A percentile compares a stretch with the other conserved stretches of the same genome.
These are phyloP conservation scores for Citrus australasica DNA, from an alignment of 345 rosid species.

Conservation along the genomic window DNA sequence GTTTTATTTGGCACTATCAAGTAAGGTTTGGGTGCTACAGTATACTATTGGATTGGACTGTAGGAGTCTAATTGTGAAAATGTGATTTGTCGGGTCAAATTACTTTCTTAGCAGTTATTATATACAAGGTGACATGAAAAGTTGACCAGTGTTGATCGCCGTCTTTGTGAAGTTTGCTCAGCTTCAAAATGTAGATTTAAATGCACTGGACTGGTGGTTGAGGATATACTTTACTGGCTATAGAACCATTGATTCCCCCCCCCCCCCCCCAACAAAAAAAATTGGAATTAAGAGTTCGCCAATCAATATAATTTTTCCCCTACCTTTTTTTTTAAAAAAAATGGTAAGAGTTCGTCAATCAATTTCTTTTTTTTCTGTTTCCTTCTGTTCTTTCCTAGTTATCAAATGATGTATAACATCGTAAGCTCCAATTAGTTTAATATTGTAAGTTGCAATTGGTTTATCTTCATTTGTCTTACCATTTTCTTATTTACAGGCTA, in stretches of 20 bases:
- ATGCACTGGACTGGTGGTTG: background rate
- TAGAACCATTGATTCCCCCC: too few relatives aligned
- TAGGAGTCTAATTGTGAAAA: too few relatives aligned
- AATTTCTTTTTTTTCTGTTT: background rate
- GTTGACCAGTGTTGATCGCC: background rate
- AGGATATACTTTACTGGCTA: background rate
- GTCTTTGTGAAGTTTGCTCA: background rate
- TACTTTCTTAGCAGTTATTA: background rate
- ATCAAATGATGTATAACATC: background rate
- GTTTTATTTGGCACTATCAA: background rate
- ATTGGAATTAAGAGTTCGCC: background rate
- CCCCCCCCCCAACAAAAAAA: background rate
- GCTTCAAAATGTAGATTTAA: background rate
- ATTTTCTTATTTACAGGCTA: conserved; percentile 48
- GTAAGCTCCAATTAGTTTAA: background rate
- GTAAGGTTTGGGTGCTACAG: background rate
- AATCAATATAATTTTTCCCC: background rate
- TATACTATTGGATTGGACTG: background rate
- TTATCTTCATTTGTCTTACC: background rate
- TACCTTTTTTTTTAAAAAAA: too few relatives aligned
- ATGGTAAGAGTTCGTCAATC: background rate
- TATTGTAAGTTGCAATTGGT: background rate
- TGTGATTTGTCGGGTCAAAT: too few relatives aligned
- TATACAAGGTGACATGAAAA: background rate
- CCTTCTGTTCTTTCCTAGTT: background rate